Conservation (phyloP, 2,329 filamentous ascomycete species). For the Aspergillus brunneoviolaceus region DNA sequence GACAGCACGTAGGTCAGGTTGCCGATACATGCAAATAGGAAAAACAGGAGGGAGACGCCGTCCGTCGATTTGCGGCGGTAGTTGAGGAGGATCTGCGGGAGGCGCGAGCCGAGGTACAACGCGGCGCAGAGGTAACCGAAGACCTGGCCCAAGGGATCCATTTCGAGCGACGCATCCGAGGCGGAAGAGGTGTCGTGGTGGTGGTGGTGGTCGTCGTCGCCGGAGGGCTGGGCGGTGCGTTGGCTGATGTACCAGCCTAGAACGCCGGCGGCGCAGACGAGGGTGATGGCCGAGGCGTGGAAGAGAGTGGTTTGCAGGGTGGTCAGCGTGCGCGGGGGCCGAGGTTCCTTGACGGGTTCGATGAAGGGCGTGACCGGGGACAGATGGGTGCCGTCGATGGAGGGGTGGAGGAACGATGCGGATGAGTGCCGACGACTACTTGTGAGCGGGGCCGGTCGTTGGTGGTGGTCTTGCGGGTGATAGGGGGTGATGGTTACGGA, state of each 20-base stretch:
- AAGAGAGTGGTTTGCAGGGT: constrained; percentile 57
- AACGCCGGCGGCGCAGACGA: constrained; percentile 81
- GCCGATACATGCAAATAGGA: constrained; percentile 92
- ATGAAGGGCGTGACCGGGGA: constrained; percentile 82
- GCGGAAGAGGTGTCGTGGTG: constrained; percentile 9
- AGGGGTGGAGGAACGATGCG: constrained; percentile 45
- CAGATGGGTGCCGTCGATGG: constrained; percentile 65
- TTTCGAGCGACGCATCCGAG: constrained; percentile 49
- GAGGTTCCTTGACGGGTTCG: constrained; percentile 43
- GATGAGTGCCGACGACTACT: constrained; percentile 28
- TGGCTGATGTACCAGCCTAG: constrained; percentile 79
- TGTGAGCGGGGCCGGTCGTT: constrained; percentile 10
- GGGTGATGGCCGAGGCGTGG: constrained; percentile 72
- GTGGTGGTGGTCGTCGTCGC: constrained; percentile 15
- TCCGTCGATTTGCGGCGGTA: constrained; percentile 90
- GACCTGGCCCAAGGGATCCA: constrained; percentile 78
- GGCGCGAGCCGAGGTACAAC: constrained; percentile 82
- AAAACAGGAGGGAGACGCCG: constrained; percentile 90
- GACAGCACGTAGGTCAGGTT: constrained; percentile 91
- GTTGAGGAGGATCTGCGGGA: constrained; percentile 90
- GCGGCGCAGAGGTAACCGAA: constrained; percentile 91
- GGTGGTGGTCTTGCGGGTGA: constrained; percentile 7
- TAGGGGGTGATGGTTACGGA: constrained; percentile 15
- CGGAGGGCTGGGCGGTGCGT: constrained; percentile 36
- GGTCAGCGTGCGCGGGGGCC: constrained; percentile 32